Base-by-base conservation (phyloP, 2,329 filamentous ascomycete species). In the Pyricularia sp. region DNA sequence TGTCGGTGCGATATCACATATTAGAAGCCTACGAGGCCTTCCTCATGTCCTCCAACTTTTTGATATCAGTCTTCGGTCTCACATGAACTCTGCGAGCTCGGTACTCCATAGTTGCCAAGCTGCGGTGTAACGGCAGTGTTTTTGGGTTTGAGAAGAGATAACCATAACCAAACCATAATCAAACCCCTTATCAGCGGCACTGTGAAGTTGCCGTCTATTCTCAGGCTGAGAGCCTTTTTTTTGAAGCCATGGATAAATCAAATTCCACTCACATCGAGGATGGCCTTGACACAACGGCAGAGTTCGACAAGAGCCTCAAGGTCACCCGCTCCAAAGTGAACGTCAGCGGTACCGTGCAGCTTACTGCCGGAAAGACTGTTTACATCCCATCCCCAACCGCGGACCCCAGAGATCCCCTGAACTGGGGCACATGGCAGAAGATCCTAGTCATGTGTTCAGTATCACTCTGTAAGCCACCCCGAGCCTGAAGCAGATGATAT, bases 321-420 rank as follows among this genome's bases (percentile, higher is more conserved):
- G 59, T 63, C 23, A 23, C 28, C 59, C 59, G 59, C 23, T 63
- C 59, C 59, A 63, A 63, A 10, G 59, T 63, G 4, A 63, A 63
- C 1, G 59, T 63, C 14, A 63, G 59, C 59, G 64, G 64, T 10
- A 65, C 64, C 14, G 28, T 65, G 14, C 26, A 65, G 64, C 64
- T 65, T 14, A 31, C 64, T n/a, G 26, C 64, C 6, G 64, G 64
- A 14, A 31, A 31, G 12, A 65, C 12, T 30, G 64, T 65, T 31
- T 65, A 65, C 64, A 36, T 65, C 30, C 64, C 64, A 31, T 23
- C 28, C 12, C 30, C 64, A 3, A 65, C 64, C n/a, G 64, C 64
- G 6, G 64, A 65, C 31, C 64, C 64, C 59, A 65, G 26, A 65
- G 64, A 65, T 23, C 64, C 64, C n/a, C 12, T 65, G 28, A 65